Base-by-base conservation (phyloP, 106 monocot species). In the Dioscorea dumetorum region DNA sequence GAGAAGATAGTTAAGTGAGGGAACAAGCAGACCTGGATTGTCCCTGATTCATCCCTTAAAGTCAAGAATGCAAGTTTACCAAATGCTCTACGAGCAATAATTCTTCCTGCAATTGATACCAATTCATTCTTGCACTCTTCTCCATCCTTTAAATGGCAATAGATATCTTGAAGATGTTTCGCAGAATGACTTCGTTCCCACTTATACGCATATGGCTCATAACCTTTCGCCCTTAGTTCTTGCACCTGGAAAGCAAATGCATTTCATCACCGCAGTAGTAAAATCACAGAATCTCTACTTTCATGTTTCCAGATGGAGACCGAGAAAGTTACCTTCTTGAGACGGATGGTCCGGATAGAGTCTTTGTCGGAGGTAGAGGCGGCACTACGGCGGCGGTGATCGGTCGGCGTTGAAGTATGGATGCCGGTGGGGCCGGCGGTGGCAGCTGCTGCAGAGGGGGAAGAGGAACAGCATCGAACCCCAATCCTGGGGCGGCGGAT, bases 11-110 rank as follows among this genome's bases (percentile, higher is more conserved):
- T 54, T 13, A 18, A 54, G 41, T 41, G 41, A 5, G 5, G 6
- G 67, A 22, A 22, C 8, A 68, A 31, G 48, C 64, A 72, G 58
- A 97, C 95, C 95, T 97, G 95, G 33, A 97, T 77, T 63, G 76
- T 84, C 66, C 95, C 91, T 41, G 95, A 80, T 78, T 92, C 95
- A 34, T 97, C 95, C 68, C 89, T 83, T 71, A 97, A 22, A 24
- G 88, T 97, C 77, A 86, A 84, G 72, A 97, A 97, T 60, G 80
- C 95, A 21, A 97, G 86, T 85, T 97, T 97, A 67, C 95, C 95
- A 83, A 97, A 97, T 63, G 86, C 84, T 81, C 95, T 80, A 15
- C 91, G 84, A 67, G 91, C 95, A 82, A 89, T 60, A 60, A 97
- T 78, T 81, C 95, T 88, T 78, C 95, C 95, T 33, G 95, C 81